These are phyloP conservation scores for Candida khao-thaluensis DNA, from an alignment of 805 yeast genomes.

Conservation along the genomic window DNA sequence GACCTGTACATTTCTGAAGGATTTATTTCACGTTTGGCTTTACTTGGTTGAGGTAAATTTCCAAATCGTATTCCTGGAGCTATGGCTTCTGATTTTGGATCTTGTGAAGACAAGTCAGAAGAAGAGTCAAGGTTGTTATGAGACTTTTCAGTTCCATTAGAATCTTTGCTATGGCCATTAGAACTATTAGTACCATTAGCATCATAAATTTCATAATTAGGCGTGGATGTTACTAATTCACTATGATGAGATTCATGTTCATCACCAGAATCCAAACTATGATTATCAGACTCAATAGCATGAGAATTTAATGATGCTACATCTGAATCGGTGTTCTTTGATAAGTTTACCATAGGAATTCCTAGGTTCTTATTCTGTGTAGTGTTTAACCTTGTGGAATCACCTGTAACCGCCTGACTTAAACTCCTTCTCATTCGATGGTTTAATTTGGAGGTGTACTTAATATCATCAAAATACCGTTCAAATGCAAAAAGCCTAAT, in stretches of 20 bases:
- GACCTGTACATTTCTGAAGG: slow-evolving; percentile 86
- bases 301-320: slow-evolving; percentile 11
- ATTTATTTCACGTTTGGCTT: slow-evolving; percentile 46
- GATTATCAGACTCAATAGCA: neutral
- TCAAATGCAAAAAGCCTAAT: slow-evolving; percentile 88
- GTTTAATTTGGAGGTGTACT: slow-evolving; percentile 71
- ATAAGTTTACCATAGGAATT: slow-evolving; percentile 11
- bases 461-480: slow-evolving; percentile 79
- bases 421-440: slow-evolving; percentile 80
- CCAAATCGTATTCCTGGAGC: slow-evolving; percentile 52
- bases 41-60: slow-evolving; percentile 54
- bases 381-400: slow-evolving; percentile 7
- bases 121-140: neutral
- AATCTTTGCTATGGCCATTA: neutral
- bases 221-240: slow-evolving; percentile 3
- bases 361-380: slow-evolving; percentile 33
- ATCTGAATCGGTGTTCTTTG: slow-evolving; percentile 3
- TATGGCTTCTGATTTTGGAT: neutral
- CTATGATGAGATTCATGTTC: too few species aligned
- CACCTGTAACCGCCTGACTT: slow-evolving; percentile 43
- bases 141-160: too few species aligned
- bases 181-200: neutral
- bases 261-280: neutral
- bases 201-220: neutral
- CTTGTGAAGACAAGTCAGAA: neutral